These are phyloP conservation scores for Salix suchowensis DNA, from an alignment of 345 rosid genomes.

Conservation along the genomic window DNA sequence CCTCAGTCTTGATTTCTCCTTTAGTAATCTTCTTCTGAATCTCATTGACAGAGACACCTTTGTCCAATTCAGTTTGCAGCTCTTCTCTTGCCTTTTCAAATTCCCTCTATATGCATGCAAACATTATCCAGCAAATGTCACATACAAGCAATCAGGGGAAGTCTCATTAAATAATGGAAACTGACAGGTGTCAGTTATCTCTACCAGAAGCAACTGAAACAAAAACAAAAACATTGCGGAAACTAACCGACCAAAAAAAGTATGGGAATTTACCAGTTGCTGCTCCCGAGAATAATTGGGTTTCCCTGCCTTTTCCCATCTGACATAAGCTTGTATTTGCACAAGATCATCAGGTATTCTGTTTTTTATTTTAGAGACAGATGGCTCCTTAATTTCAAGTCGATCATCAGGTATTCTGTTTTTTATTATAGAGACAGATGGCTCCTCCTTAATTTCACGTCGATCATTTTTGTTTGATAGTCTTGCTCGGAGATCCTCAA, in stretches of 20 bases:
- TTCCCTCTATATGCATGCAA: constrained; percentile 41
- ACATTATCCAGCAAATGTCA: constrained; percentile 9
- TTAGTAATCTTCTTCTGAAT: constrained; percentile 46
- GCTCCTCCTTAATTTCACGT: constrained; percentile 35
- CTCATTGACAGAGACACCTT: constrained; percentile 54
- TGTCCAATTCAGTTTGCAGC: constrained; percentile 51
- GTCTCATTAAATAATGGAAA: constrained; percentile 9
- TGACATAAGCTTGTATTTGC: constrained; percentile 57
- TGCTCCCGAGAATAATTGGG: constrained; percentile 55
- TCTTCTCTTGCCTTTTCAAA: constrained; percentile 69
- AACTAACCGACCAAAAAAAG: constrained; percentile 8
- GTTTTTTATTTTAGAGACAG: constrained; percentile 27
- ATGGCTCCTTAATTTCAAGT: constrained; percentile 38
- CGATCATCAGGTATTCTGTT: constrained; percentile 44
- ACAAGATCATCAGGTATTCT: constrained; percentile 57
- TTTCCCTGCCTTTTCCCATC: constrained; percentile 82
- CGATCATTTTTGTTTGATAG: constrained; percentile 49
- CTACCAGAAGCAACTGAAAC: neutral
- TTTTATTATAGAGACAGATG: constrained; percentile 28
- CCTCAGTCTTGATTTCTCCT: constrained; percentile 49
- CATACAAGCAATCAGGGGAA: neutral
- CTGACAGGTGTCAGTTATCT: neutral
- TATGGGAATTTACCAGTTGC: constrained; percentile 39
- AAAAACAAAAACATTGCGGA: neutral
- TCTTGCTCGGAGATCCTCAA: constrained; percentile 66